A percentile compares a stretch with the other conserved stretches of the same genome.
These are phyloP conservation scores for Cichorium intybus DNA, from an alignment of 140 eudicot species.

Conservation along the genomic window DNA sequence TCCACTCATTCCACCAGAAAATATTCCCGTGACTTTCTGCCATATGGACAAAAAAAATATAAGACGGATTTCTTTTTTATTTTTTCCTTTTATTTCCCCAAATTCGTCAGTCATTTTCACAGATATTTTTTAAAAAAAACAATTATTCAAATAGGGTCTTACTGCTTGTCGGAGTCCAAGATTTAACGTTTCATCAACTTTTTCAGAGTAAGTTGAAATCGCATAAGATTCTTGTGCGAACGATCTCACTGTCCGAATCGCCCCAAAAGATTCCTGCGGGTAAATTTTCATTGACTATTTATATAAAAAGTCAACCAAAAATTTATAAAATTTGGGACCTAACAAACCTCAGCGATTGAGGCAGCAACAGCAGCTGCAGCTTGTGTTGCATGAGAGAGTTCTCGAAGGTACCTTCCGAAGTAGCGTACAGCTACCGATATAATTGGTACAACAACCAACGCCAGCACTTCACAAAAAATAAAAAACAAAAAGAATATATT, in stretches of 20 bases:
- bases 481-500: not conserved
- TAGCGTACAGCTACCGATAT: conserved; percentile 74
- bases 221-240: conserved; percentile 84
- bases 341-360: conserved; percentile 83
- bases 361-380: conserved; percentile 95
- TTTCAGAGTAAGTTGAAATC: conserved; percentile 56
- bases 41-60: conserved; percentile 2
- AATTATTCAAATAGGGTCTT: conserved; percentile 10
- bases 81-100: not conserved
- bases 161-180: conserved; percentile 92
- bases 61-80: not conserved
- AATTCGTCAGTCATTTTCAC: no score
- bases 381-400: conserved; percentile 85
- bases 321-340: not conserved
- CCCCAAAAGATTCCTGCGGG: conserved; percentile 88
- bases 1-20: conserved; percentile 81
- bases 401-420: conserved; percentile 81
- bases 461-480: conserved; percentile 49
- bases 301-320: conserved; percentile 9
- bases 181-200: conserved; percentile 75
- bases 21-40: conserved; percentile 69
- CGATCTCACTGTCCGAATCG: conserved; percentile 80
- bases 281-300: not conserved
- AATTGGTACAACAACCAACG: conserved; percentile 78
- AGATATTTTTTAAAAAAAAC: no score